These are phyloP conservation scores for Podospora bellae-mahoneyi DNA, from an alignment of 495 filamentous ascomycete species.

Conservation along the genomic window DNA sequence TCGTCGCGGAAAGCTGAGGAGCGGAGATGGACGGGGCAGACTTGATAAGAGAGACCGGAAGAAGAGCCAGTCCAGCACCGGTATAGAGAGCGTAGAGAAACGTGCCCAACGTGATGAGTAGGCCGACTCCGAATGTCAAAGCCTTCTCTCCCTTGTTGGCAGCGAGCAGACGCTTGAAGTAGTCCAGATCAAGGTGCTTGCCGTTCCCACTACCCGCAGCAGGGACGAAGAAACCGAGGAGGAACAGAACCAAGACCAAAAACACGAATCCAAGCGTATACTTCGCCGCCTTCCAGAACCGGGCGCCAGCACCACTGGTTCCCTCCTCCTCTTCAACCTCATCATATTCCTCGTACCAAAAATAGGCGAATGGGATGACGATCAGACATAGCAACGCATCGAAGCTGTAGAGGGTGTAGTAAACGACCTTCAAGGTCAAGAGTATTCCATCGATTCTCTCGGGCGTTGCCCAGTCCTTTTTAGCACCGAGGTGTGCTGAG, in stretches of 20 bases:
- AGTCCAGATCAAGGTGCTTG: conserved; percentile 72
- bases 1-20: conserved; percentile 69
- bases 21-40: conserved; percentile 77
- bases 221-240: conserved; percentile 91
- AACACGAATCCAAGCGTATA: conserved; percentile 84
- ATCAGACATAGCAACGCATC: conserved; percentile 90
- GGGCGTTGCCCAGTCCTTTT: conserved; percentile 92
- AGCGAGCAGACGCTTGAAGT: conserved; percentile 77
- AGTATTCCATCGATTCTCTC: conserved; percentile 72
- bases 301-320: conserved; percentile 61
- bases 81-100: conserved; percentile 85
- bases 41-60: conserved; percentile 88
- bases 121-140: conserved; percentile 79
- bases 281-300: conserved; percentile 80
- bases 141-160: conserved; percentile 92
- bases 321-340: conserved; percentile 77
- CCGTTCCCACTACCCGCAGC: conserved; percentile 61
- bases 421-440: conserved; percentile 77
- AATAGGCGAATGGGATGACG: conserved; percentile 92
- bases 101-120: conserved; percentile 81
- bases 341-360: conserved; percentile 96
- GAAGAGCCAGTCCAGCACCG: conserved; percentile 79
- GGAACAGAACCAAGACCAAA: conserved; percentile 76
- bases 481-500: conserved; percentile 67
- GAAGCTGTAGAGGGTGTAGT: conserved; percentile 87